These are phyloP conservation scores for Hypholoma sublateritium DNA, from an alignment of 768 basidiomycete species.

Conservation along the genomic window DNA sequence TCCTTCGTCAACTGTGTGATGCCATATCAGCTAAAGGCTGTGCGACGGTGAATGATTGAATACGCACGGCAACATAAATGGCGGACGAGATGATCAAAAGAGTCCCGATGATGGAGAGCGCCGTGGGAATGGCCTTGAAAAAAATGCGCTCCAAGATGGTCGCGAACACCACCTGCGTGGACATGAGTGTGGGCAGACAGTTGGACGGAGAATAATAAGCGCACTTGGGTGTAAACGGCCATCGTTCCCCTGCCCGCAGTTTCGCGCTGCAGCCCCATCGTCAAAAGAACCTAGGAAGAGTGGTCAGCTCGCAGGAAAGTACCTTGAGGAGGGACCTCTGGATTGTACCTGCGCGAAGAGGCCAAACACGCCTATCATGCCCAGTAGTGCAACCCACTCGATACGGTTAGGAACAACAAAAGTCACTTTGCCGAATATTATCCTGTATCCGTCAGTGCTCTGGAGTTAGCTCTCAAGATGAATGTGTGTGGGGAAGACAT, in stretches of 20 bases:
- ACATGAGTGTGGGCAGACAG: not conserved
- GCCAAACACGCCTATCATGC: slow-evolving; percentile 53
- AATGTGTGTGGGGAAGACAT: not conserved
- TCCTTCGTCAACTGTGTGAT: slow-evolving; percentile 2
- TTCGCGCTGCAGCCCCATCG: slow-evolving; percentile 25
- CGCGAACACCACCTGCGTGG: slow-evolving; percentile 62
- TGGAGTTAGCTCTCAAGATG: not conserved
- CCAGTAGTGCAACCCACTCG: slow-evolving; percentile 45
- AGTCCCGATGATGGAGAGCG: slow-evolving; percentile 61
- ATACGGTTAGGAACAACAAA: slow-evolving; percentile 45
- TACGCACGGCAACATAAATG: slow-evolving; percentile 57
- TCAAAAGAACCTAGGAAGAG: slow-evolving; percentile 40
- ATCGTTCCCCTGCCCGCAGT: slow-evolving; percentile 44
- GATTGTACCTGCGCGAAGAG: slow-evolving; percentile 55
- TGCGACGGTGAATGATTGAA: not conserved
- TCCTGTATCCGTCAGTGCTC: slow-evolving; percentile 28
- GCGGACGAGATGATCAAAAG: slow-evolving; percentile 64
- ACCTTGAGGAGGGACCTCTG: not conserved
- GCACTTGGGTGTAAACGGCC: slow-evolving; percentile 46
- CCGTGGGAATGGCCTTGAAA: slow-evolving; percentile 59
- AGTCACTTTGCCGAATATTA: slow-evolving; percentile 38
- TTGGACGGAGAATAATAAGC: not conserved
- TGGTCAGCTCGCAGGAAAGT: not conserved
- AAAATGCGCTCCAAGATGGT: slow-evolving; percentile 62
- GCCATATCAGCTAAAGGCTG: not conserved